These are phyloP conservation scores for Fusarium veterinarium DNA, from an alignment of 2,329 filamentous ascomycete genomes.

Conservation along the genomic window DNA sequence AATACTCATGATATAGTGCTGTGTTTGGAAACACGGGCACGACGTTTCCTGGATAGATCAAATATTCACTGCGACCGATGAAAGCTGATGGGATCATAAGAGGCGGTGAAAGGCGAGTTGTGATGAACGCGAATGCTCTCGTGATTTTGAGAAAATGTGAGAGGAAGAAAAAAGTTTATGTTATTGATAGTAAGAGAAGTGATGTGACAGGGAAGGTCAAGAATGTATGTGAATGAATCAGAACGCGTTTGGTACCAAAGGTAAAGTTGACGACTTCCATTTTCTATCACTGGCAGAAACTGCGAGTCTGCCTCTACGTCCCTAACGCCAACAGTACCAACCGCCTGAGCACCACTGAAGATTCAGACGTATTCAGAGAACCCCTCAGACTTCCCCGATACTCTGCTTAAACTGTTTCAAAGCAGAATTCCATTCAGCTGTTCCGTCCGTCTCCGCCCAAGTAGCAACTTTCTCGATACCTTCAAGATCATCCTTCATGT, in stretches of 20 bases:
- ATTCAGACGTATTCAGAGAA: not conserved
- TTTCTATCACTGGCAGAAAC: constrained; percentile 9
- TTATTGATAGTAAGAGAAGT: not conserved
- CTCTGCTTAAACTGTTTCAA: constrained; percentile 59
- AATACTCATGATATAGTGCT: constrained; percentile 2
- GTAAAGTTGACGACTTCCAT: not conserved
- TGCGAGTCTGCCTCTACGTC: not conserved
- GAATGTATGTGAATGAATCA: not conserved
- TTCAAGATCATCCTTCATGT: constrained; percentile 63
- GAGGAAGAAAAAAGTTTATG: not conserved
- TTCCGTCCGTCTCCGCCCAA: constrained; percentile 58
- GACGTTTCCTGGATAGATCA: not conserved
- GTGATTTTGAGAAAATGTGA: not conserved
- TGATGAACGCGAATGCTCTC: not conserved
- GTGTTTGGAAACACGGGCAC: not conserved
- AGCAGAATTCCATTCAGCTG: constrained; percentile 60
- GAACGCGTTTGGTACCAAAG: not conserved
- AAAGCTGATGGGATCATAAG: not conserved
- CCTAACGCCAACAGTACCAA: not conserved
- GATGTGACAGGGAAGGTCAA: not conserved
- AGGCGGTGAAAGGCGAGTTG: not conserved
- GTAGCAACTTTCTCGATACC: constrained; percentile 54
- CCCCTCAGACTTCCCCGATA: constrained; percentile 41
- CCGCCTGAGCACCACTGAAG: not conserved
- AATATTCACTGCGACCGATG: not conserved